Evolutionary conservation across 2,329 filamentous ascomycete species (phyloP), one percentile per base, ranked within the genome.

Genomic region (Xylaria digitata): DNA sequence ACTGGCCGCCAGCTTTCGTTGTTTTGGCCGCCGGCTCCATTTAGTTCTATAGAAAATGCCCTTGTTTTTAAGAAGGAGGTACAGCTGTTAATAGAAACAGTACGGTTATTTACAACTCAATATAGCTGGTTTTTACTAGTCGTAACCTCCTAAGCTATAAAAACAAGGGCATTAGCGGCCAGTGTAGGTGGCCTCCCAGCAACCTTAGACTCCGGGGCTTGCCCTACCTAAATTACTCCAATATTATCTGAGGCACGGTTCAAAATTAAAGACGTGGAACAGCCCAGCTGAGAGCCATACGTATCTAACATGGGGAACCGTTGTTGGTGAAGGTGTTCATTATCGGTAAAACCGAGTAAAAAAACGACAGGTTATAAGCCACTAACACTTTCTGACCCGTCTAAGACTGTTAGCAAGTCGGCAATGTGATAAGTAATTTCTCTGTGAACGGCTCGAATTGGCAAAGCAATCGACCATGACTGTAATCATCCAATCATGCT

Each of bases 361-460:
- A 34, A n/a, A n/a, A 6, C 53, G 48, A 61, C 49, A 53, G 30
- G 37, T 53, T 48, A 34, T 15, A 61, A n/a, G 21, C 19, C 50
- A n/a, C n/a, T 23, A 23, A 53, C 19, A 2, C 15, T 7, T 6
- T 26, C 52, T 26, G 17, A 7, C 23, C 19, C 23, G n/a, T 30
- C n/a, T n/a, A n/a, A n/a, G n/a, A n/a, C n/a, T n/a, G n/a, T n/a
- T n/a, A n/a, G n/a, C n/a, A n/a, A n/a, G n/a, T n/a, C n/a, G n/a
- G n/a, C n/a, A n/a, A 45, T 45, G 49, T 53, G 48, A 61, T 21
- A n/a, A 53, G 58, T 61, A 42, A 11, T 53, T 37, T 23, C 17
- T 21, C 11, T 21, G 57, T 48, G 23, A 42, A 53, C 26, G 57
- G 32, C 11, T 43, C 23, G 37, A 60, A 17, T 26, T 40, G 21